Percentiles rank a stretch among this genome's conserved stretches.
These are phyloP conservation scores for Ustulina deusta DNA, from an alignment of 2,329 filamentous ascomycete genomes.

Conservation along the genomic window DNA sequence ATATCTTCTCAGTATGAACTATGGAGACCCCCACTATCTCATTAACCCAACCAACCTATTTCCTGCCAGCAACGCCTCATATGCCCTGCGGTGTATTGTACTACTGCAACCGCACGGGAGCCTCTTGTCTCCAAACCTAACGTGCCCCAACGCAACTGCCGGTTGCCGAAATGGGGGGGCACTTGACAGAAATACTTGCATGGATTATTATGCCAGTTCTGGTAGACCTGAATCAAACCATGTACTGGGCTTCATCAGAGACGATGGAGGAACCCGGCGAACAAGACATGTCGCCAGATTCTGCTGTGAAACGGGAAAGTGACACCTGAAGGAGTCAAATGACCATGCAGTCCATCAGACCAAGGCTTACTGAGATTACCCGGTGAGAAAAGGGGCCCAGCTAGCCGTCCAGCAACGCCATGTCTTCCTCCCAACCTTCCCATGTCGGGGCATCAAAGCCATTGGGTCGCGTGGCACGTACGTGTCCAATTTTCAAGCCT, in stretches of 20 bases:
- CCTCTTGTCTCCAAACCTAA: constrained; percentile 9
- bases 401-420: constrained; percentile 45
- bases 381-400: constrained; percentile 14
- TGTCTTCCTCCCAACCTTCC: constrained; percentile 62
- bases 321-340: constrained; percentile 25
- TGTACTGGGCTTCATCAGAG: background rate
- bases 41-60: constrained; percentile 8
- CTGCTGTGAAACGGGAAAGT: constrained; percentile 35
- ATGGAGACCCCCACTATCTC: background rate
- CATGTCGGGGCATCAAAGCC: constrained; percentile 70
- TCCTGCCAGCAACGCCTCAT: constrained; percentile 19
- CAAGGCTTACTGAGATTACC: constrained; percentile 25
- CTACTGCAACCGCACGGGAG: constrained; percentile 20
- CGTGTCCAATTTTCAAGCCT: constrained; percentile 60
- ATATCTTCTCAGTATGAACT: constrained; percentile 2
- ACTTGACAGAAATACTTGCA: constrained; percentile 22
- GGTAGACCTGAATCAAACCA: constrained; percentile 8
- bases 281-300: constrained; percentile 17
- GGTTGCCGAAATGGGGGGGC: constrained; percentile 8
- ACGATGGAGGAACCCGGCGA: constrained; percentile 14
- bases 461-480: constrained; percentile 59
- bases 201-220: constrained; percentile 11
- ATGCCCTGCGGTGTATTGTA: constrained; percentile 21
- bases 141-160: constrained; percentile 4
- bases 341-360: constrained; percentile 10